These are phyloP conservation scores for Solanum virginianum DNA, from an alignment of 257 asterid genomes.

Conservation along the genomic window DNA sequence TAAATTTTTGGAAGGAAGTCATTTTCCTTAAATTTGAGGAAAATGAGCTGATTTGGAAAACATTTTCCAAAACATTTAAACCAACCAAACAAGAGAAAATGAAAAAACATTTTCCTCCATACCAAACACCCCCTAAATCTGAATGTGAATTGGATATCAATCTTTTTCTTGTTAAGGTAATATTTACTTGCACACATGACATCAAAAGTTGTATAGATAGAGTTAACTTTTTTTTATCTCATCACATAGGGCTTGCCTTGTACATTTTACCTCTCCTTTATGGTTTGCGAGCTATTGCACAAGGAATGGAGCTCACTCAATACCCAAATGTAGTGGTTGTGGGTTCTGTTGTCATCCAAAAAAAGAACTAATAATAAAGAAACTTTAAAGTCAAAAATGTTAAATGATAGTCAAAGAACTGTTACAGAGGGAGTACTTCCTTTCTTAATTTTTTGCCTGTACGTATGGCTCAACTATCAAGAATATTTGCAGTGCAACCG, in stretches of 20 bases:
- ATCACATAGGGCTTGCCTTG: background rate
- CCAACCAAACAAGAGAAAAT: too few species aligned
- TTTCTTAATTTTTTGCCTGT: background rate
- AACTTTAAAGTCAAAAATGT: background rate
- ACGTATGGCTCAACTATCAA: conserved; percentile 16
- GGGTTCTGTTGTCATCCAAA: background rate
- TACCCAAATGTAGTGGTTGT: background rate
- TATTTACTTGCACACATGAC: background rate
- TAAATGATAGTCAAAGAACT: background rate
- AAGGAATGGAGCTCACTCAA: background rate
- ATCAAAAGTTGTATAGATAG: background rate
- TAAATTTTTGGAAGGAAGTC: too few species aligned
- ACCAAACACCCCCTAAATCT: background rate
- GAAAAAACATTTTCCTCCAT: too few species aligned
- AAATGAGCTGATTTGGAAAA: too few species aligned
- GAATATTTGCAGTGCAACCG: conserved; percentile 14
- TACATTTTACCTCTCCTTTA: background rate
- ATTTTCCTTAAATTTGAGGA: too few species aligned
- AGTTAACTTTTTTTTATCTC: background rate
- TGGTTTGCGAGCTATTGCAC: background rate
- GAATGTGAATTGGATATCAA: background rate
- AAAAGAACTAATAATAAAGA: background rate
- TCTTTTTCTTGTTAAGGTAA: background rate
- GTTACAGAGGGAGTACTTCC: background rate
- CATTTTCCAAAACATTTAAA: too few species aligned